These are phyloP conservation scores for Mucor racemosus DNA, from an alignment of 371 early-diverging fungal species.

Conservation along the genomic window DNA sequence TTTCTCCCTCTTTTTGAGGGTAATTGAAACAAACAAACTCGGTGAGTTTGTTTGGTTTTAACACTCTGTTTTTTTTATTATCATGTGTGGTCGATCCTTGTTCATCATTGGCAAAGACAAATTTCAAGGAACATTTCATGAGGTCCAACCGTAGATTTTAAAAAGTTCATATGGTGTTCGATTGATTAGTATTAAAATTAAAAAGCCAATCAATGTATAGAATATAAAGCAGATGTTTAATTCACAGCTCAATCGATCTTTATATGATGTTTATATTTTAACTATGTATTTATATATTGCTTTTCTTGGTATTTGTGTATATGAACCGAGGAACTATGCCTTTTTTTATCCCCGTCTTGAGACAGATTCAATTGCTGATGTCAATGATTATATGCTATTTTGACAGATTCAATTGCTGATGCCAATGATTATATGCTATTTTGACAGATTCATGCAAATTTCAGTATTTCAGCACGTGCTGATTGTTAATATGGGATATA, in stretches of 20 bases:
- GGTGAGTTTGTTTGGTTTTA: conserved; percentile 20
- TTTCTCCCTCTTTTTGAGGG: neutral
- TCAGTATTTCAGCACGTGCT: neutral
- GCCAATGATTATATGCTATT: neutral
- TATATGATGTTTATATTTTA: neutral
- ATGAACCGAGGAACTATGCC: conserved; percentile 11
- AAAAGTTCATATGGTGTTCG: neutral
- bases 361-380: neutral
- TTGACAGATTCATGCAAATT: neutral
- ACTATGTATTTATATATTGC: neutral
- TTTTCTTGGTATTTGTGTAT: too few species aligned
- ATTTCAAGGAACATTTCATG: conserved; percentile 12
- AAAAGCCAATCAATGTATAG: neutral
- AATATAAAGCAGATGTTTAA: neutral
- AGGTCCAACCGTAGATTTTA: conserved; percentile 9
- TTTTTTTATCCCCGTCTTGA: neutral
- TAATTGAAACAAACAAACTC: conserved; percentile 17
- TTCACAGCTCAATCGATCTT: neutral
- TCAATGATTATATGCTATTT: neutral
- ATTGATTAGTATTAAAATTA: neutral
- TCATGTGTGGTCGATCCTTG: conserved; percentile 9
- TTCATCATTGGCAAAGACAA: conserved; percentile 2
- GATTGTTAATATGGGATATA: neutral
- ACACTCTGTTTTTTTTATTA: neutral
- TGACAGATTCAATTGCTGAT: neutral